Percentiles rank a stretch among this genome's conserved stretches.
Evolutionary conservation across 805 yeast genomes (phyloP).

Genomic region (Ogataea neopini): DNA sequence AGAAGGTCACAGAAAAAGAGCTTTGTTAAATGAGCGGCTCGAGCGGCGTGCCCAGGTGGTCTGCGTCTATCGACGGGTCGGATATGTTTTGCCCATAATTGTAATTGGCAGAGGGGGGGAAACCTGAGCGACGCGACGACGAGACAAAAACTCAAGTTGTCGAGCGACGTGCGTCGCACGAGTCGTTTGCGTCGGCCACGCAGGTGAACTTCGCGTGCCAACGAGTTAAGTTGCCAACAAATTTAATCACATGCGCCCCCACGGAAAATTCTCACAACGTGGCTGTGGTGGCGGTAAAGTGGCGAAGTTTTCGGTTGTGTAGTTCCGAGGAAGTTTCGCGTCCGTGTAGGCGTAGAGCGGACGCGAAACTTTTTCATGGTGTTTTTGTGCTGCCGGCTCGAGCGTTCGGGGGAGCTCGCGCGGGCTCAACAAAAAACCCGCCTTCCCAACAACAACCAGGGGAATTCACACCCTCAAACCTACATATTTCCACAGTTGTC

Average conservation of each 20-base stretch:
- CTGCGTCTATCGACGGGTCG: neutral
- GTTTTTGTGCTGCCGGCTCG: neutral
- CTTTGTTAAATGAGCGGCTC: neutral
- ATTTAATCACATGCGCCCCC: neutral
- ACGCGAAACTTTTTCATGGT: too few relatives aligned
- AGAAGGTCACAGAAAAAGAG: neutral
- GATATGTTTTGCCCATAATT: too few relatives aligned
- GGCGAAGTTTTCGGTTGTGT: neutral
- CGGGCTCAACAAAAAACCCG: neutral
- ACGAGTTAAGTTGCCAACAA: constrained; percentile 2
- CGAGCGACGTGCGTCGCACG: too few relatives aligned
- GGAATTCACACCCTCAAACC: neutral
- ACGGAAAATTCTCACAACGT: neutral
- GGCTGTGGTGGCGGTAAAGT: neutral
- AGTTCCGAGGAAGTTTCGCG: too few relatives aligned
- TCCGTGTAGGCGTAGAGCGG: too few relatives aligned
- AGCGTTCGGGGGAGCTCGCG: neutral
- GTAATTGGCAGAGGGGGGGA: too few relatives aligned
- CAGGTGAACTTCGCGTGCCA: too few relatives aligned
- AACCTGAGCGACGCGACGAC: too few relatives aligned
- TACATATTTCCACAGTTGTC: neutral
- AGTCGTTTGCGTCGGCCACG: too few relatives aligned
- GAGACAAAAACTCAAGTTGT: too few relatives aligned
- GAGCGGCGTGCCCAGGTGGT: neutral
- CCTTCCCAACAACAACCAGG: constrained; percentile 7